Evolutionary conservation across 2,329 filamentous ascomycete genomes (phyloP), one percentile per base, ranked within the genome.

Genomic region (Sporothrix luriei): DNA sequence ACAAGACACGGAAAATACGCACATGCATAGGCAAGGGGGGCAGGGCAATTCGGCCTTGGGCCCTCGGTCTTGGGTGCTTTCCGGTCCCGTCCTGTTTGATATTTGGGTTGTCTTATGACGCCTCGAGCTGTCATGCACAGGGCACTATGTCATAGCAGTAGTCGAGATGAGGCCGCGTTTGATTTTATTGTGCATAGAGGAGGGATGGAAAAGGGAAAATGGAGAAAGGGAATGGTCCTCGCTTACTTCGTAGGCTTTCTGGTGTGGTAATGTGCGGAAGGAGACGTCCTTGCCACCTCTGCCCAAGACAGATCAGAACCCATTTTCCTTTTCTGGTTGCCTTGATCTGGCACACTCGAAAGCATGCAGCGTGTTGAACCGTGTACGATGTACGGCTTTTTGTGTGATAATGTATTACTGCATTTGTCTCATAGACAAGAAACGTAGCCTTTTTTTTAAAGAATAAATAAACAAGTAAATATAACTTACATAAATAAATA

Each of bases 1-100:
- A 66, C 48, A 64, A 33, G 9, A 29, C 62, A 43, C 40, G 14
- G 14, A 43, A 43, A 66, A 66, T 66, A 52, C 62, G 33, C 62
- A 66, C 16, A 43, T 66, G 62, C 62, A 66, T 48, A 46, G 48
- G 29, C 46, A 66, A 52, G 62, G 62, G 62, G 29, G 48, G 14
- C 3, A 40, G 26, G 29, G 62, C 16, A 65, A 51, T 38, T 52
- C 7, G 40, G 3, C 6, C 14, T 19, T 19, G 46, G 6, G 46
- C 13, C 11, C 52, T 55, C 14, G 9, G 11, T 57, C 52, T 33
- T n/a, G 24, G 14, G 3, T 3, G 51, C 14, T 29, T 24, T 29
- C 24, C 4, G 16, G 40, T 33, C 11, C n/a, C 26, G 26, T 55
- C 21, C 24, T 55, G 11, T 29, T 29, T 33, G 26, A 14, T 4